Evolutionary conservation across 2,329 filamentous ascomycete genomes (phyloP), one percentile per base, ranked within the genome.

Genomic region (Mariannaea sp.): DNA sequence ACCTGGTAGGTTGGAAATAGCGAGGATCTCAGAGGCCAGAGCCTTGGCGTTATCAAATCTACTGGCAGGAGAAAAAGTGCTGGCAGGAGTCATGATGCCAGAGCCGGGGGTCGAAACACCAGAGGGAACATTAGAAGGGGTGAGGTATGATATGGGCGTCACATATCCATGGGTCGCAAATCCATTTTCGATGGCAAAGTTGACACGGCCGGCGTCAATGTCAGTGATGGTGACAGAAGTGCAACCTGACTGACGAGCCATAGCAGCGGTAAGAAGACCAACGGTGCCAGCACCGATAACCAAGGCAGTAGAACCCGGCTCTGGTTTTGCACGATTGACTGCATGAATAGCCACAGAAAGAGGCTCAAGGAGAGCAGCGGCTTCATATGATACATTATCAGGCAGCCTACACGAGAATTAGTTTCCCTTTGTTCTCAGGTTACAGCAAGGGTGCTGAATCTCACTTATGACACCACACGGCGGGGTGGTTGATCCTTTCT

Each of bases 271-370:
- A 38, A 87, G 73, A 3, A 87, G 72, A 1, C 85, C 85, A 24
- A 88, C 80, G 1, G 85, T 81, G 13, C 84, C 85, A 9, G 84
- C 83, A 13, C 85, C 85, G n/a, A 86, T 78, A 22, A 88, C 79
- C n/a, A 87, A 71, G 4, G 81, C 80, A 2, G 78, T 81, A 3
- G 80, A 81, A 6, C 80, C 80, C 1, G 81, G 76, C 8, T 75
- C 68, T 3, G 77, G 78, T 24, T 66, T 70, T 10, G 82, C 81
- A 27, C 83, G 75, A 63, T 84, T 84, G 49, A 84, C 73, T 4
- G 83, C 80, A 60, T 86, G 84, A 41, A 86, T 81, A 16, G 81
- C 82, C 17, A 86, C 84, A 0, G 81, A 83, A 4, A 86, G 73
- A 1, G 83, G 83, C 65, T 86, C 84, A 2, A 86, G 74, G 3